Evolutionary conservation across 768 basidiomycete species (phyloP), one percentile per base, ranked within the genome.

Genomic region (Tephrocybe sp.): DNA sequence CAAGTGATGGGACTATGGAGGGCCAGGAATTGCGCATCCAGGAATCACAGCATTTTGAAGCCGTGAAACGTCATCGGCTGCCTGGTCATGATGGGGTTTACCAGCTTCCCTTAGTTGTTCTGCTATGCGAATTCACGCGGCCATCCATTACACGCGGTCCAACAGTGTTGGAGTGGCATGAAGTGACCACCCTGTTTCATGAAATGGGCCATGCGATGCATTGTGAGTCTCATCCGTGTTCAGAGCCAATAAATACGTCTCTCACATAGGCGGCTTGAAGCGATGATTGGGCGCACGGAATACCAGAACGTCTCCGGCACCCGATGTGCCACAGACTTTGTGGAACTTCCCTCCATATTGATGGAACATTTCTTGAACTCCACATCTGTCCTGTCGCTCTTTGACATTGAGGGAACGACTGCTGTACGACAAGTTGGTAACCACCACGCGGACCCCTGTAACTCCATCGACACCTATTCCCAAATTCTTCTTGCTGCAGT

Each of bases 191-290:
- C 2, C 71, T 98, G 19, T 97, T 94, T 70, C 97, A 99, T 60
- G 97, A 99, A 70, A 97, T 98, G 93, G 97, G 97, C 1, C 97
- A 99, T 69, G 97, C 97, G 10, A 93, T 99, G 82, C 97, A 99
- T 64, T 99, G 97, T 97, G 61, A 76, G 93, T 76, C 11, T 34
- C 23, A 38, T 47, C 31, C 16, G 22, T 24, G 27, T 33, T 43
- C 22, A 36, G 39, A 36, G 44, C 18, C 40, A 43, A 27, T n/a
- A 22, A 19, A 29, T 24, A 15, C 22, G 22, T 3, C 16, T 40
- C 40, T 47, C 27, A 54, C 38, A 15, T 38, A 18, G 33, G 24
- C 45, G 29, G 27, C 37, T 24, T 22, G 11, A 57, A 98, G 95
- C 97, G 1, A 99, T 99, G 97, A 86, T 98, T 54, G 95, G 95